phyloP scores from a whole-genome alignment of 2,329 filamentous ascomycete genomes.

The Blastomyces gilchristii region DNA sequence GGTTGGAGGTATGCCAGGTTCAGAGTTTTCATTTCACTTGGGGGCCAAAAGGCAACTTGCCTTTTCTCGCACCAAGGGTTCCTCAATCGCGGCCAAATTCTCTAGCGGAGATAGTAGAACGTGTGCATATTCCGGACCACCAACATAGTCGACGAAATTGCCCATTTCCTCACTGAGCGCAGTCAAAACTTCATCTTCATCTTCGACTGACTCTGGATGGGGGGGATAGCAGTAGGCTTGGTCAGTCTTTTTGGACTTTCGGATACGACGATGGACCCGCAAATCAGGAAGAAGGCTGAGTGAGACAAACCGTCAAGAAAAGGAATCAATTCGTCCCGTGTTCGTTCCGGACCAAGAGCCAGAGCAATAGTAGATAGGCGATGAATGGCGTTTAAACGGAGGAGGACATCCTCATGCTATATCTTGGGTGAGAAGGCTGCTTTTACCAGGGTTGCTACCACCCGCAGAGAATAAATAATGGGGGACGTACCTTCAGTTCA shows the following conservation, averaged over 20 bases:
- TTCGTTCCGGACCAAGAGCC: conserved; percentile 88
- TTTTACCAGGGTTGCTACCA: not conserved
- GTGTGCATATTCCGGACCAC: conserved; percentile 85
- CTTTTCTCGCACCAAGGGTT: conserved; percentile 96
- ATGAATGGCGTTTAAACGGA: conserved; percentile 97
- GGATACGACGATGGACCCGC: not conserved
- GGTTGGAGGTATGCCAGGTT: not conserved
- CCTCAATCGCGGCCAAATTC: conserved; percentile 96
- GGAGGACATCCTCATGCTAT: conserved; percentile 94
- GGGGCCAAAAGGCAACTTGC: conserved; percentile 39
- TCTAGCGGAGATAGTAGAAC: conserved; percentile 93
- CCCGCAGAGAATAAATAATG: not conserved
- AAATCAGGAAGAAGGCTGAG: conserved; percentile 12
- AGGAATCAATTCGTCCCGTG: conserved; percentile 94
- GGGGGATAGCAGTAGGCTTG: not conserved
- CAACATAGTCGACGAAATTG: conserved; percentile 94
- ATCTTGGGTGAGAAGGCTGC: conserved; percentile 10
- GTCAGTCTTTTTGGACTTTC: not conserved
- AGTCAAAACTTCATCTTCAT: conserved; percentile 96
- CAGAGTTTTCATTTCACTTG: not conserved
- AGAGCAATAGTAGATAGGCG: conserved; percentile 96
- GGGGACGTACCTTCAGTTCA: conserved; percentile 77
- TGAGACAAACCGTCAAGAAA: conserved; percentile 82
- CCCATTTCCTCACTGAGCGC: conserved; percentile 95
- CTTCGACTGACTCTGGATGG: conserved; percentile 85